Evolutionary conservation across 306 rosid species (phyloP).

Genomic region (Quercus parvula): DNA sequence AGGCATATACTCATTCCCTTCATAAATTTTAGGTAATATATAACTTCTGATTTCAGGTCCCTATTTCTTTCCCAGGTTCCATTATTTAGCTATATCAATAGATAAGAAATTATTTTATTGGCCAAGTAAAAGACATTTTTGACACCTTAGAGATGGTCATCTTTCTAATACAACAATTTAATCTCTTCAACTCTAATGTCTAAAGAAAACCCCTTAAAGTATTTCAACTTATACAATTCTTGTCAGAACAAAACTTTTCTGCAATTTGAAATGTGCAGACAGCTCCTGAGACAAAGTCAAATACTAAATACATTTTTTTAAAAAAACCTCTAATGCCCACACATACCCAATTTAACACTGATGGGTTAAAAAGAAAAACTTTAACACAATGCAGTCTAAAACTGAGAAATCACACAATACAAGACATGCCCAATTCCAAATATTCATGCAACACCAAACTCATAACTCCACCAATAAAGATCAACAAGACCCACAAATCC

Average conservation of each 20-base stretch:
- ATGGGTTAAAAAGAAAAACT: neutral
- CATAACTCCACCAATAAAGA: neutral
- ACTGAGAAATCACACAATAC: neutral
- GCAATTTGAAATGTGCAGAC: neutral
- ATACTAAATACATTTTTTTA: neutral
- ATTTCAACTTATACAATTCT: neutral
- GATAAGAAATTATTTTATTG: neutral
- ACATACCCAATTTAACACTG: neutral
- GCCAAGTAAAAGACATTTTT: neutral
- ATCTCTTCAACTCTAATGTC: neutral
- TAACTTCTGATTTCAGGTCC: neutral
- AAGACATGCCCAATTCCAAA: neutral
- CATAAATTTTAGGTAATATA: neutral
- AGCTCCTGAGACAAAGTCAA: neutral
- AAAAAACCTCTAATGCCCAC: neutral
- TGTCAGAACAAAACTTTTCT: neutral
- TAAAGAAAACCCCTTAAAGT: neutral
- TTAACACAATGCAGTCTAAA: neutral
- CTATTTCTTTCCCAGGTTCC: neutral
- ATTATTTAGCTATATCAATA: neutral
- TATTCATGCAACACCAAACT: neutral
- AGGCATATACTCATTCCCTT: neutral
- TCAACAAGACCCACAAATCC: neutral
- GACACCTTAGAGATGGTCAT: neutral
- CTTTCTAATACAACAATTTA: neutral